Evolutionary conservation across 345 rosid genomes (phyloP).

Genomic region (Hypericum perforatum): DNA sequence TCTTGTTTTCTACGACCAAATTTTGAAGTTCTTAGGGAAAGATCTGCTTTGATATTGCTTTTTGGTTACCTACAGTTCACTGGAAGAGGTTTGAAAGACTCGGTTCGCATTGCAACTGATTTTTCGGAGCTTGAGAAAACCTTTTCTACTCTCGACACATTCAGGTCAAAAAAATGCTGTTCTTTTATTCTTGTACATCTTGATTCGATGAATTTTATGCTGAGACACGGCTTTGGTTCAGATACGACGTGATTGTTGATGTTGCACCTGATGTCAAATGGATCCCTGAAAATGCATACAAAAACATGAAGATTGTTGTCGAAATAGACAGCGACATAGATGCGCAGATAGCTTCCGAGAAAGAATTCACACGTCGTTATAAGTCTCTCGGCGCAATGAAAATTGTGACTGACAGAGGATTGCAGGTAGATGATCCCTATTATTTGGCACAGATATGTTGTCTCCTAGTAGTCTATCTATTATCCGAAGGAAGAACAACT

Average conservation of each 20-base stretch:
- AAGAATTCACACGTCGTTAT: constrained; percentile 63
- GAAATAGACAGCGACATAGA: constrained; percentile 75
- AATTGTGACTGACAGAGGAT: constrained; percentile 73
- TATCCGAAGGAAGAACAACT: too few species aligned
- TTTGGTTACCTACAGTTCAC: constrained; percentile 44
- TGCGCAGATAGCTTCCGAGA: constrained; percentile 63
- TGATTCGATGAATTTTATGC: not conserved
- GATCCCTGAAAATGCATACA: constrained; percentile 73
- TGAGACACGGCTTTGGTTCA: constrained; percentile 24
- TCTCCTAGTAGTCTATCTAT: too few species aligned
- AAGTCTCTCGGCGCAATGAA: constrained; percentile 62
- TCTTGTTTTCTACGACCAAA: too few species aligned
- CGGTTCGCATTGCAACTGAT: constrained; percentile 62
- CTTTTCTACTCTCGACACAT: constrained; percentile 45
- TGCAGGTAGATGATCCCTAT: constrained; percentile 42
- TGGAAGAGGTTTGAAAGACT: constrained; percentile 75
- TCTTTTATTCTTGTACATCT: constrained; percentile 6
- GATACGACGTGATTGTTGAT: constrained; percentile 82
- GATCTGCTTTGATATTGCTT: not conserved
- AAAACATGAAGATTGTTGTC: constrained; percentile 73
- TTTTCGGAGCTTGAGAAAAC: constrained; percentile 75
- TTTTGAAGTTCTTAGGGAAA: not conserved
- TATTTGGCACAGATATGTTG: too few species aligned
- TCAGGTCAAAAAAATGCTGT: constrained; percentile 33
- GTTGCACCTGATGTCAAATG: constrained; percentile 83